Evolutionary conservation across 805 yeast species (phyloP).

Genomic region (Sugiyamaella qingdaonensis): DNA sequence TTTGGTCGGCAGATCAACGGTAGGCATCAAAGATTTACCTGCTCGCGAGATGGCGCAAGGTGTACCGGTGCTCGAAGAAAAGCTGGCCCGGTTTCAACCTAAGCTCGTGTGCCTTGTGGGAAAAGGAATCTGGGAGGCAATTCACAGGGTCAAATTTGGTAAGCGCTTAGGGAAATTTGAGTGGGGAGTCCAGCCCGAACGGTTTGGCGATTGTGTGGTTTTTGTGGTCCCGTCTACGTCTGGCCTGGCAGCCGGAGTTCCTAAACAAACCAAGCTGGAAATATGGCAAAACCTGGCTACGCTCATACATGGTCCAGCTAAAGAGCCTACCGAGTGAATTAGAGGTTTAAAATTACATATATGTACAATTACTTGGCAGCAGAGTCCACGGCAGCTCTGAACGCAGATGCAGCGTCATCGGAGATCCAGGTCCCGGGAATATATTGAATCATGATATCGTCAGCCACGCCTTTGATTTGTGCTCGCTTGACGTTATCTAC

Average conservation of each 20-base stretch:
- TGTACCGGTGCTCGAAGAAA: constrained; percentile 48
- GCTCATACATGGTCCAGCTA: not conserved
- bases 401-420: constrained; percentile 19
- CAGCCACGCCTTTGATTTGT: constrained; percentile 26
- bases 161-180: constrained; percentile 37
- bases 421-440: constrained; percentile 25
- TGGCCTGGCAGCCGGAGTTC: constrained; percentile 58
- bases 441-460: constrained; percentile 27
- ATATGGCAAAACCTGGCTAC: constrained; percentile 45
- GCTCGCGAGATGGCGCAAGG: constrained; percentile 49
- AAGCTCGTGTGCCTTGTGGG: constrained; percentile 57
- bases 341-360: not conserved
- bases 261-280: constrained; percentile 41
- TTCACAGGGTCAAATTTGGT: constrained; percentile 39
- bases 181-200: constrained; percentile 49
- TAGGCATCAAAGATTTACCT: constrained; percentile 51
- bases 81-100: constrained; percentile 40
- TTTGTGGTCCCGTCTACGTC: constrained; percentile 71
- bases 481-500: constrained; percentile 12
- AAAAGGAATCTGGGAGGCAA: constrained; percentile 67
- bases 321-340: no score
- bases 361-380: not conserved
- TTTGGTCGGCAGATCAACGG: constrained; percentile 60
- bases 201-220: constrained; percentile 32
- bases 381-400: constrained; percentile 15